Evolutionary conservation across 2,329 filamentous ascomycete genomes (phyloP).

Genomic region (Ophiocordyceps australis): DNA sequence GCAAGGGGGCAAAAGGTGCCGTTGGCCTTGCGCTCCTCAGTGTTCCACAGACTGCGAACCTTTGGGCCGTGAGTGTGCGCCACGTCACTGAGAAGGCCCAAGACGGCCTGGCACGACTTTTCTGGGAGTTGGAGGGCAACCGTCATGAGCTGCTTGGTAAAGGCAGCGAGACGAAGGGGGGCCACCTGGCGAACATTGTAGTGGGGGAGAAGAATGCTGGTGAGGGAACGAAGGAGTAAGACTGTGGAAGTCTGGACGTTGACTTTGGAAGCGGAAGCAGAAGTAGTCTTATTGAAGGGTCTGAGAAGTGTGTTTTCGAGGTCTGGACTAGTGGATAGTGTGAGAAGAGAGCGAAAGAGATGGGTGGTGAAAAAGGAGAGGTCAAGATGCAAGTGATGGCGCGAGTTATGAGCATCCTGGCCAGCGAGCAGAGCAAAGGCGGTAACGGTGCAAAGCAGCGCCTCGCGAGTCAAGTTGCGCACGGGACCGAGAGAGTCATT

Average conservation of each 20-base stretch:
- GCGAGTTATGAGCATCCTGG: conserved; percentile 77
- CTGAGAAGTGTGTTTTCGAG: conserved; percentile 53
- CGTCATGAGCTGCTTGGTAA: conserved; percentile 79
- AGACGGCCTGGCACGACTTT: conserved; percentile 65
- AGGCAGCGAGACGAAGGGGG: conserved; percentile 73
- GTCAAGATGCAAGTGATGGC: conserved; percentile 68
- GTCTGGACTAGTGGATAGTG: conserved; percentile 64
- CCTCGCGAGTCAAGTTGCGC: conserved; percentile 68
- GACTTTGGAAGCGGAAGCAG: conserved; percentile 43
- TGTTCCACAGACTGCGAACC: conserved; percentile 77
- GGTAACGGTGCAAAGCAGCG: conserved; percentile 85
- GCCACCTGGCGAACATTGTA: conserved; percentile 59
- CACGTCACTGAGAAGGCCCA: conserved; percentile 63
- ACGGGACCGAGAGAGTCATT: conserved; percentile 26
- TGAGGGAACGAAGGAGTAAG: conserved; percentile 72
- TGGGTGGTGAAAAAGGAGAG: conserved; percentile 90
- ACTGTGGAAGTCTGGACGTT: conserved; percentile 93
- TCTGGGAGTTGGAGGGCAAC: conserved; percentile 73
- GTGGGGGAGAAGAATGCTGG: conserved; percentile 60
- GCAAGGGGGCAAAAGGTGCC: conserved; percentile 64
- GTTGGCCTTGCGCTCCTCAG: conserved; percentile 83
- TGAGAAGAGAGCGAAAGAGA: conserved; percentile 72
- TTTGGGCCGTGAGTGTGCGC: conserved; percentile 68
- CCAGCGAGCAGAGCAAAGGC: conserved; percentile 92
- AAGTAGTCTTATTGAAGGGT: conserved; percentile 16